Base-by-base conservation (phyloP, 2,329 filamentous ascomycete genomes). In the Zasmidium citrigriseum region DNA sequence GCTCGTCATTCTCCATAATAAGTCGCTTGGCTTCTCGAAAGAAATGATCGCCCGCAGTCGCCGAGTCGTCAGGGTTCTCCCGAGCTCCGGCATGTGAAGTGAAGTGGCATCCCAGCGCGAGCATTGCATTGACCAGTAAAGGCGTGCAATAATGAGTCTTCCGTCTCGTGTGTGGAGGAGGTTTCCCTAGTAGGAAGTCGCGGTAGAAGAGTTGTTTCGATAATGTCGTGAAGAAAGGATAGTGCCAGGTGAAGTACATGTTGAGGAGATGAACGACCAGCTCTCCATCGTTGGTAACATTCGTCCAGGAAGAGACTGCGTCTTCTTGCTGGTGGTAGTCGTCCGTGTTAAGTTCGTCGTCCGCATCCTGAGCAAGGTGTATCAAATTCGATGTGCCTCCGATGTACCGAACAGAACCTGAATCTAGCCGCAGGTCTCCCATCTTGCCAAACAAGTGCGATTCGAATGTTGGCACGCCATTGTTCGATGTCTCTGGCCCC, bases 211-310 rank as follows among this genome's bases (percentile, higher is more conserved):
- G 78, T 38, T 83, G 86, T 72, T 91, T 96, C 12, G 93, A 93
- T 5, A 98, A 80, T 0, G 90, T 95, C 3, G 92, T 93, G 73
- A 98, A 99, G 76, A 95, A 98, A 18, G 92, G 88, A 74, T 98
- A 98, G 75, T 98, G 95, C 89, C 93, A 98, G 67, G 88, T 91
- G 77, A 98, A 98, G 76, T 99, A 99, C 90, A 98, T 93, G 69
- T 93, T 93, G 71, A 99, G 86, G 18, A 99, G 84, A 74, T 97
- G 93, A 16, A 87, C 84, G 66, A 97, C 86, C 47, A 96, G 81
- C 54, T 89, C 84, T 22, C 86, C 82, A 72, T 97, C 91, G 52
- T 86, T 81, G 1, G 91, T 96, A 47, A 96, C 91, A 16, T 82
- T 85, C 0, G 93, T 96, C 95, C 95, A 99, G 54, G 89, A 93